phyloP scores from a whole-genome alignment of 768 basidiomycete species.

The Royoungia palumana region DNA sequence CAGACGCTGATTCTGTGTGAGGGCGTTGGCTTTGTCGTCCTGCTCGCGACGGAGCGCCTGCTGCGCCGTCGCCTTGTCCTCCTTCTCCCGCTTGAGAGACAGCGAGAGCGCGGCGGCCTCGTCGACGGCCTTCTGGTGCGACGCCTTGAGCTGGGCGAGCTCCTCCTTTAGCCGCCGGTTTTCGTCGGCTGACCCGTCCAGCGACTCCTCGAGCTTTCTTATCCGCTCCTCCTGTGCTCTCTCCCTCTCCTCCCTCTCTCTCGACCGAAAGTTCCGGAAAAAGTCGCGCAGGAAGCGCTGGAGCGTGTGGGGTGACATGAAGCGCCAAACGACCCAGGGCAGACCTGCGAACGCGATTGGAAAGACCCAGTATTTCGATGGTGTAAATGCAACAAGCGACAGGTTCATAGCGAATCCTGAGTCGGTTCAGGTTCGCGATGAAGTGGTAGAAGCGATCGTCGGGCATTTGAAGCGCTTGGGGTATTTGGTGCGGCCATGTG shows the following conservation, averaged over 20 bases:
- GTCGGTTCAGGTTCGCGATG: slow-evolving; percentile 21
- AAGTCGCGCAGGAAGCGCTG: background rate
- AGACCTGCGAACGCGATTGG: slow-evolving; percentile 30
- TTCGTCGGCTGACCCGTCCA: slow-evolving; percentile 8
- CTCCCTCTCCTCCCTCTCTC: slow-evolving; percentile 22
- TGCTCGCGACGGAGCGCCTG: slow-evolving; percentile 21
- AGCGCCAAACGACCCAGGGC: slow-evolving; percentile 21
- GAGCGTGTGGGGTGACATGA: background rate
- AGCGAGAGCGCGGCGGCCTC: slow-evolving; percentile 12
- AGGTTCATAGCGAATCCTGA: slow-evolving; percentile 26
- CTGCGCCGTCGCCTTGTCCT: slow-evolving; percentile 12
- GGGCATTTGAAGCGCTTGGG: slow-evolving; percentile 25
- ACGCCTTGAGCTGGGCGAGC: slow-evolving; percentile 7
- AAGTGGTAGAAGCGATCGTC: slow-evolving; percentile 11
- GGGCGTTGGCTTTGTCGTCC: slow-evolving; percentile 16
- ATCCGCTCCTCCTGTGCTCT: slow-evolving; percentile 9
- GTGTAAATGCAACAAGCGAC: slow-evolving; percentile 25
- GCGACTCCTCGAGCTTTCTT: slow-evolving; percentile 16
- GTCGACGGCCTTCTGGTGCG: slow-evolving; percentile 4
- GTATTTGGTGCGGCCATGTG: slow-evolving; percentile 29
- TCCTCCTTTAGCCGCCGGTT: slow-evolving; percentile 21
- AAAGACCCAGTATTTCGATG: slow-evolving; percentile 27
- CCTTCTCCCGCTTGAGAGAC: slow-evolving; percentile 19
- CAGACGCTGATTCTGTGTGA: slow-evolving; percentile 13
- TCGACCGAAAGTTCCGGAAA: slow-evolving; percentile 5